phyloP scores from a whole-genome alignment of 495 filamentous ascomycete genomes.

The Penicillium argentinense region DNA sequence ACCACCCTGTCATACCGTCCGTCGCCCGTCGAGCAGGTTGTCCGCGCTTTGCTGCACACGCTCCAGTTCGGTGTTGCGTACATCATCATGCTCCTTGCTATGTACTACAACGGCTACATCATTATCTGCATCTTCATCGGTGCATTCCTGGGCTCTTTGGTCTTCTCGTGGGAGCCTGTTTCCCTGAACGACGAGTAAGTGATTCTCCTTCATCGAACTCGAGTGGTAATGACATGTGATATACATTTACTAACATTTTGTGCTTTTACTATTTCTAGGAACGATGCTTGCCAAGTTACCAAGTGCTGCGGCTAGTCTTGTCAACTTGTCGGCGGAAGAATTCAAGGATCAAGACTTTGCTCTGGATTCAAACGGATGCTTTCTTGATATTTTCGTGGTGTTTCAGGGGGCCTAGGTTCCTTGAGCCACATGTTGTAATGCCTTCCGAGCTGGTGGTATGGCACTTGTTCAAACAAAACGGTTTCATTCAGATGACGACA shows the following conservation, averaged over 20 bases:
- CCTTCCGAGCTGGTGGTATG: too few relatives aligned
- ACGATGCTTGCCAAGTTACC: constrained; percentile 35
- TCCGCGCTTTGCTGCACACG: constrained; percentile 64
- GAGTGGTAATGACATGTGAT: background rate
- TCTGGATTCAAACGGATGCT: too few relatives aligned
- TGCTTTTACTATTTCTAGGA: constrained; percentile 14
- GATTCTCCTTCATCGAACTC: background rate
- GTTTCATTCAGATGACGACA: too few relatives aligned
- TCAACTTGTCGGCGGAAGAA: background rate
- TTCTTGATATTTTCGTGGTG: too few relatives aligned
- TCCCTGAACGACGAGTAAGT: constrained; percentile 20
- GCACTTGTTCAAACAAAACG: too few relatives aligned
- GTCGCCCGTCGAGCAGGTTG: constrained; percentile 53
- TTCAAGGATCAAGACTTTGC: too few relatives aligned
- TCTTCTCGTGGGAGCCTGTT: constrained; percentile 56
- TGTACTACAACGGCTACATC: constrained; percentile 64
- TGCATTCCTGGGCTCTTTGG: constrained; percentile 57
- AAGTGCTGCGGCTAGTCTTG: constrained; percentile 32
- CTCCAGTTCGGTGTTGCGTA: constrained; percentile 70
- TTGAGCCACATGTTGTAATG: too few relatives aligned
- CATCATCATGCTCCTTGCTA: constrained; percentile 68
- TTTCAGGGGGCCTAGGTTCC: too few relatives aligned
- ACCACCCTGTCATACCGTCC: too few relatives aligned
- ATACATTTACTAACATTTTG: background rate
- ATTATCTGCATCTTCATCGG: constrained; percentile 45